Base-by-base conservation (phyloP, 2,329 filamentous ascomycete species). In the Hypocreales sp. region DNA sequence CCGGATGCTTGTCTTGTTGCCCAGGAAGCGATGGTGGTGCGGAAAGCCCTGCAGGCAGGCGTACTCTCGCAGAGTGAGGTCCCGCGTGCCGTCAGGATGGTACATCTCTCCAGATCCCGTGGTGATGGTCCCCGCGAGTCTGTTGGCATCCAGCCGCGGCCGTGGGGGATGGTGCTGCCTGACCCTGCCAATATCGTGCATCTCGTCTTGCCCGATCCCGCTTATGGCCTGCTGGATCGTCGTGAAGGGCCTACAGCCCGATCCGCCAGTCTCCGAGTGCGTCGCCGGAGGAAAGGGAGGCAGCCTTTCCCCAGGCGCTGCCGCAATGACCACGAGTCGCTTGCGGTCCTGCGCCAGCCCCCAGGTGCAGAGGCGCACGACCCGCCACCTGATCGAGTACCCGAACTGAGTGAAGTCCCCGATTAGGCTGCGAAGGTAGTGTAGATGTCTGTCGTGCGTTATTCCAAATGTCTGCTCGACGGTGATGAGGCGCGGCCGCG, bases 391-490 rank as follows among this genome's bases (percentile, higher is more conserved):
- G 0, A 87, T 56, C 0, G 73, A 81, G 44, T 80, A 92, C 2
- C 71, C 70, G 15, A 62, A 48, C 3, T 64, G 51, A 0, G 78
- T 72, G 28, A 86, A 73, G 18, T 73, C 68, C 15, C 63, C 54
- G 3, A 90, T 53, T 0, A 86, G 48, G 0, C 59, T 51, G 21
- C 64, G 56, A 25, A 84, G 74, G 28, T 66, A 72, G 0, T 55
- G 48, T 8, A 53, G 46, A 29, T 75, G 71, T 1, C 58, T 48
- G 0, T 63, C 50, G 14, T 60, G 55, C 0, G 67, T 47, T 1
- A 92, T 61, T 0, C 80, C 81, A 28, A 70, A 73, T 0, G 82
- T 86, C 42, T 92, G 78, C 40, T 92, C 83, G 1, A 92, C 54
- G 0, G 81, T 92, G 2, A 81, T 65, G 0, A 90, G 43, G 0